phyloP scores from a whole-genome alignment of 768 basidiomycete species.

The Suillus alpinus region DNA sequence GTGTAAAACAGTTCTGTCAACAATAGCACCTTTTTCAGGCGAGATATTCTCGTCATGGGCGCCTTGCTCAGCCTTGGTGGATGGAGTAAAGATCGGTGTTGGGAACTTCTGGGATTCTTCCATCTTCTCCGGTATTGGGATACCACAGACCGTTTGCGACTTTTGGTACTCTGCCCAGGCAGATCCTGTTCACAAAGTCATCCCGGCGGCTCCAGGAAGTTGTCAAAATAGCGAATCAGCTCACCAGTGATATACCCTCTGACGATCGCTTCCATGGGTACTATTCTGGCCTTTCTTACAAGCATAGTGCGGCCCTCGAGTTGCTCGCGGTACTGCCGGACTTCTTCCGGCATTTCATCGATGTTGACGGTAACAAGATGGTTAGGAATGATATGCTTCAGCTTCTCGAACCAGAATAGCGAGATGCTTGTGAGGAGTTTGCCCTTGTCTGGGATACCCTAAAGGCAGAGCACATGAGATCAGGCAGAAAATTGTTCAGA shows the following conservation, averaged over 20 bases:
- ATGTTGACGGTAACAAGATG: conserved; percentile 81
- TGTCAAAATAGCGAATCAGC: conserved; percentile 10
- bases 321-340: conserved; percentile 70
- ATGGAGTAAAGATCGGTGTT: conserved; percentile 89
- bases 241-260: conserved; percentile 94
- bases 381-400: conserved; percentile 77
- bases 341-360: conserved; percentile 78
- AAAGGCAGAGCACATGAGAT: conserved; percentile 5
- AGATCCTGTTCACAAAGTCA: conserved; percentile 58
- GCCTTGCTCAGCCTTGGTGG: conserved; percentile 94
- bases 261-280: conserved; percentile 94
- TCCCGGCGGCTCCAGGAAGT: background rate
- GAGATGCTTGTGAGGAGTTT: conserved; percentile 87
- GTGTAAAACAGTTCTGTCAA: background rate
- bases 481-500: background rate
- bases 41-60: conserved; percentile 96
- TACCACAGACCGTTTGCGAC: conserved; percentile 84
- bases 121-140: conserved; percentile 69
- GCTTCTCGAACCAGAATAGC: conserved; percentile 91
- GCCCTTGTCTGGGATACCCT: conserved; percentile 97
- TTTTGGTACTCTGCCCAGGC: conserved; percentile 95
- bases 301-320: conserved; percentile 88
- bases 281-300: conserved; percentile 82
- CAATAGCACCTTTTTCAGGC: conserved; percentile 62
- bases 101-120: conserved; percentile 83